Evolutionary conservation across 2,329 filamentous ascomycete genomes (phyloP).

Genomic region (Pestalotiopsis sp.): DNA sequence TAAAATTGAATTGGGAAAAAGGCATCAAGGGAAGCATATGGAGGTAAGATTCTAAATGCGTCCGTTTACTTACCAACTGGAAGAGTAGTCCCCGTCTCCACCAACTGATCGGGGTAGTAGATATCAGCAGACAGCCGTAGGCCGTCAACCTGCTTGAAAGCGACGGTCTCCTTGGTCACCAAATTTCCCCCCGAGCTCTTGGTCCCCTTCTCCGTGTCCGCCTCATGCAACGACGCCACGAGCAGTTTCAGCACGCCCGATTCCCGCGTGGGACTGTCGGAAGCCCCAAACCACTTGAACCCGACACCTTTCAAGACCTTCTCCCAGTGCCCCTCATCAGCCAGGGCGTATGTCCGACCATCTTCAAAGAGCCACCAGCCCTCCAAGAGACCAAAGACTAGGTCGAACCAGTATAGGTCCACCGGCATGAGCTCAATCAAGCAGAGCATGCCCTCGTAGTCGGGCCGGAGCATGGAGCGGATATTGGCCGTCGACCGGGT

Average conservation of each 20-base stretch:
- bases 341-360: slow-evolving; percentile 23
- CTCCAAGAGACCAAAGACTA: slow-evolving; percentile 36
- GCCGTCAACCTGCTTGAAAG: slow-evolving; percentile 21
- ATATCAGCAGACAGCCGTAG: slow-evolving; percentile 32
- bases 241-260: not conserved
- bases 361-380: slow-evolving; percentile 38
- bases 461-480: slow-evolving; percentile 25
- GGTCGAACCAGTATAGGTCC: slow-evolving; percentile 30
- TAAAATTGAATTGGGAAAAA: not conserved
- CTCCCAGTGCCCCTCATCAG: slow-evolving; percentile 24
- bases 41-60: not conserved
- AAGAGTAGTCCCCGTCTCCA: not conserved
- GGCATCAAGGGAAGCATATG: not conserved
- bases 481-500: slow-evolving; percentile 26
- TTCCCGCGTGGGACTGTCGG: not conserved
- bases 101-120: slow-evolving; percentile 28
- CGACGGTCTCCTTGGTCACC: slow-evolving; percentile 17
- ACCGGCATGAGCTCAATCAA: slow-evolving; percentile 20
- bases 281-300: slow-evolving; percentile 17
- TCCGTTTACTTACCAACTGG: not conserved
- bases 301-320: slow-evolving; percentile 21
- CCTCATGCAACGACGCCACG: not conserved
- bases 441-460: slow-evolving; percentile 29
- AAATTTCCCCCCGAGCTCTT: not conserved
- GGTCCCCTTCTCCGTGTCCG: not conserved